A percentile compares a stretch with the other conserved stretches of the same genome.
These are phyloP conservation scores for Boletus vinaceobasis DNA, from an alignment of 768 basidiomycete genomes.

Conservation along the genomic window DNA sequence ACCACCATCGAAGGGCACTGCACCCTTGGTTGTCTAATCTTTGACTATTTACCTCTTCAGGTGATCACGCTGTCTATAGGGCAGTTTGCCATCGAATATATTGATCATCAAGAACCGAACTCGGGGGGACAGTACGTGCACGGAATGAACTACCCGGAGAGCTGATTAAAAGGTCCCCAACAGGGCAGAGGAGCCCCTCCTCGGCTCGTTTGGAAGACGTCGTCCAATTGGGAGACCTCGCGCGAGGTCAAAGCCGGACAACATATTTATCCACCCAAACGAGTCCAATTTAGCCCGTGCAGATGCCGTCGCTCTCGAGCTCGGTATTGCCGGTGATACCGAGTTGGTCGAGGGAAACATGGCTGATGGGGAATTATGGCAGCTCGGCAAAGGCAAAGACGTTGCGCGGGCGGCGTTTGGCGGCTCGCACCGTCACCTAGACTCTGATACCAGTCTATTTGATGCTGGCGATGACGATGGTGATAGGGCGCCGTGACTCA, in stretches of 20 bases:
- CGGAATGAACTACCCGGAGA: background rate
- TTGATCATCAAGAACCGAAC: slow-evolving; percentile 19
- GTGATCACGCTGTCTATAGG: slow-evolving; percentile 53
- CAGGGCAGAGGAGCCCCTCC: slow-evolving; percentile 26
- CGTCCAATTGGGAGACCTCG: slow-evolving; percentile 32
- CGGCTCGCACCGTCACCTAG: slow-evolving; percentile 6
- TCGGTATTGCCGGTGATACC: slow-evolving; percentile 49
- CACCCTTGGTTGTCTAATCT: background rate
- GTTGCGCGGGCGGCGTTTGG: slow-evolving; percentile 46
- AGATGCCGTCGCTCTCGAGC: slow-evolving; percentile 54
- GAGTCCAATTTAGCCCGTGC: slow-evolving; percentile 65
- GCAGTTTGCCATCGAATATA: slow-evolving; percentile 52
- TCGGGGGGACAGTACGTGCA: slow-evolving; percentile 20
- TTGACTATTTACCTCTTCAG: slow-evolving; percentile 29
- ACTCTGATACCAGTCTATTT: slow-evolving; percentile 4
- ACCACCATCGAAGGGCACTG: background rate
- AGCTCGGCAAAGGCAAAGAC: slow-evolving; percentile 48
- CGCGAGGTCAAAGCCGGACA: slow-evolving; percentile 53
- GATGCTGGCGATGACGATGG: slow-evolving; percentile 17
- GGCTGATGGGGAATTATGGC: slow-evolving; percentile 45
- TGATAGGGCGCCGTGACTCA: slow-evolving; percentile 1
- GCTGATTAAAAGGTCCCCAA: background rate
- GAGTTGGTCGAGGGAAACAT: slow-evolving; percentile 43
- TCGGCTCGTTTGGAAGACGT: slow-evolving; percentile 10
- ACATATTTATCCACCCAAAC: slow-evolving; percentile 60